These are phyloP conservation scores for Hypomyces perniciosus DNA, from an alignment of 2,329 filamentous ascomycete genomes.

Conservation along the genomic window DNA sequence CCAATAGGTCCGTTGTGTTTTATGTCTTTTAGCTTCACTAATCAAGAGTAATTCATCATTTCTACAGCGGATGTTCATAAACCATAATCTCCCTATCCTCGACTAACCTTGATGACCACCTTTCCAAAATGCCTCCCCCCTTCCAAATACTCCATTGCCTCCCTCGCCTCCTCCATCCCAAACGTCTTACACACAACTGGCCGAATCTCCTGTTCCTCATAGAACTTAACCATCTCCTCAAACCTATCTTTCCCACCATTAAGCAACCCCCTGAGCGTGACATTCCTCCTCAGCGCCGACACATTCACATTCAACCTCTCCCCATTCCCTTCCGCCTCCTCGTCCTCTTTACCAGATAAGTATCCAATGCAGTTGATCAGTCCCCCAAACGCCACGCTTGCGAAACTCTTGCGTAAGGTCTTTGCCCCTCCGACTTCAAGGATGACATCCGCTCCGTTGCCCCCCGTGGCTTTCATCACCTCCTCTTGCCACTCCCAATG, in stretches of 20 bases:
- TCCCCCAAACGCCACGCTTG: constrained; percentile 49
- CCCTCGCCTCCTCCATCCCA: constrained; percentile 37
- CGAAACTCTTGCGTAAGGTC: constrained; percentile 47
- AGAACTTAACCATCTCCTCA: constrained; percentile 48
- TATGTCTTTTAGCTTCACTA: too few relatives aligned
- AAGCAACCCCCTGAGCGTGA: constrained; percentile 48
- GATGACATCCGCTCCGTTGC: constrained; percentile 46
- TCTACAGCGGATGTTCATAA: too few relatives aligned
- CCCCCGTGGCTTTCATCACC: constrained; percentile 40
- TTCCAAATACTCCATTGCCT: constrained; percentile 48
- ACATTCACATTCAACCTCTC: constrained; percentile 57
- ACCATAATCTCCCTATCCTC: constrained; percentile 16
- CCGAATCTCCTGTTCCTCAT: constrained; percentile 37
- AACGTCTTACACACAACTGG: constrained; percentile 46
- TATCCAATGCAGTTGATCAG: constrained; percentile 48
- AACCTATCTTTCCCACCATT: constrained; percentile 53
- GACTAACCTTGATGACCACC: constrained; percentile 41
- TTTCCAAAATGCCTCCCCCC: constrained; percentile 53
- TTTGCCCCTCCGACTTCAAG: constrained; percentile 48
- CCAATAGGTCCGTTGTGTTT: too few relatives aligned
- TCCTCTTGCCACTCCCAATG: constrained; percentile 45
- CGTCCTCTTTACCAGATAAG: constrained; percentile 49
- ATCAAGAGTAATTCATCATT: too few relatives aligned
- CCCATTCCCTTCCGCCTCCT: constrained; percentile 26
- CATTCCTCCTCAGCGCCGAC: constrained; percentile 40